Evolutionary conservation across 345 rosid genomes (phyloP).

Genomic region (Pugionium cornutum): DNA sequence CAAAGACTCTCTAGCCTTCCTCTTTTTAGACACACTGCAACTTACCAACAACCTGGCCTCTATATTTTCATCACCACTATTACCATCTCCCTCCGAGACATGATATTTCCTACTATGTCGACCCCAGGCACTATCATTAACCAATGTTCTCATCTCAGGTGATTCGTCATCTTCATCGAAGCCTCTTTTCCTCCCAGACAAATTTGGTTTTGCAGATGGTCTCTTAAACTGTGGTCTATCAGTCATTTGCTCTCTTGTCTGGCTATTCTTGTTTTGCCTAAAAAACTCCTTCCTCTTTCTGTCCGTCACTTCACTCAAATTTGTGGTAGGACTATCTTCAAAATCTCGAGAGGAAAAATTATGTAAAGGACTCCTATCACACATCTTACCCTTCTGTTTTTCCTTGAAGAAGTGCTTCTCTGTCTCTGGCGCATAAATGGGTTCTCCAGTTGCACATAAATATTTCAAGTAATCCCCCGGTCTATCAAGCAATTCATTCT

Average conservation of each 20-base stretch:
- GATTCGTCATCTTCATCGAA: slow-evolving; percentile 60
- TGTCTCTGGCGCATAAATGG: slow-evolving; percentile 40
- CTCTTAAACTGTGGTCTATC: slow-evolving; percentile 43
- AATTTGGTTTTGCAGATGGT: slow-evolving; percentile 48
- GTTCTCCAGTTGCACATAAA: slow-evolving; percentile 45
- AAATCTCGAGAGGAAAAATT: slow-evolving; percentile 46
- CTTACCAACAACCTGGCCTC: slow-evolving; percentile 52
- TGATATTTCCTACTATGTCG: slow-evolving; percentile 58
- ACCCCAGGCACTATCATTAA: slow-evolving; percentile 45
- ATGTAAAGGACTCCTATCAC: slow-evolving; percentile 52
- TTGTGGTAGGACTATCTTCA: slow-evolving; percentile 43
- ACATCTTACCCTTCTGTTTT: slow-evolving; percentile 78
- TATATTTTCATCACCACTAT: slow-evolving; percentile 53
- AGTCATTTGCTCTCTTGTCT: slow-evolving; percentile 51
- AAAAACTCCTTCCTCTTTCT: slow-evolving; percentile 41
- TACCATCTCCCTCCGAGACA: slow-evolving; percentile 44
- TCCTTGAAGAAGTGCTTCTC: slow-evolving; percentile 53
- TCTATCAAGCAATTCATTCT: slow-evolving; percentile 51
- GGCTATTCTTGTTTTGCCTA: slow-evolving; percentile 53
- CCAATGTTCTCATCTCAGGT: slow-evolving; percentile 41
- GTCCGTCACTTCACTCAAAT: slow-evolving; percentile 46
- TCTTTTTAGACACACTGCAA: slow-evolving; percentile 66
- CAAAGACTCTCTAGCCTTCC: slow-evolving; percentile 61
- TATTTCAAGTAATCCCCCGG: slow-evolving; percentile 40
- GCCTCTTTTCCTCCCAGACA: slow-evolving; percentile 56